phyloP scores from a whole-genome alignment of 768 basidiomycete genomes.

The Macrolepiota fuliginosa region DNA sequence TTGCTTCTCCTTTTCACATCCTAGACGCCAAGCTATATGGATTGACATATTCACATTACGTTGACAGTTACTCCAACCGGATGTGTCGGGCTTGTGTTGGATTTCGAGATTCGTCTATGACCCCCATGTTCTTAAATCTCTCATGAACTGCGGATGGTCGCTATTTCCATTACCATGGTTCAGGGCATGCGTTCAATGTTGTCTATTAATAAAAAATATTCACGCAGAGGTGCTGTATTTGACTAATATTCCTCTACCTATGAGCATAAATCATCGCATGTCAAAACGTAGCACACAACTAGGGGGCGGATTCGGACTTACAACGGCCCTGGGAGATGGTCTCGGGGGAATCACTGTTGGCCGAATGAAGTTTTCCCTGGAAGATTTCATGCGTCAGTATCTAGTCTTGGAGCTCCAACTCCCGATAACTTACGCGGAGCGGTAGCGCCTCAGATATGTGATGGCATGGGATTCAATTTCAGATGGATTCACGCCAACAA shows the following conservation, averaged over 20 bases:
- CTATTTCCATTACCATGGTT: background rate
- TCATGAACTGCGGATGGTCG: conserved; percentile 8
- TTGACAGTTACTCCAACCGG: background rate
- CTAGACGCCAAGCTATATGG: conserved; percentile 11
- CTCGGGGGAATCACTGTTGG: conserved; percentile 65
- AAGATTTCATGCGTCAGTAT: conserved; percentile 12
- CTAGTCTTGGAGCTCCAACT: conserved; percentile 5
- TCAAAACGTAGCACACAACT: conserved; percentile 7
- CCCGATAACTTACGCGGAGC: conserved; percentile 69
- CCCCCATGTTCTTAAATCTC: background rate
- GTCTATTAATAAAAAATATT: conserved; percentile 14
- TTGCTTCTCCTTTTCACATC: conserved; percentile 1
- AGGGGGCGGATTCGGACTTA: conserved; percentile 23
- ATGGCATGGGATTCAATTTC: conserved; percentile 87
- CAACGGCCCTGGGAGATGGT: conserved; percentile 26
- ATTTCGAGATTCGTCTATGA: background rate
- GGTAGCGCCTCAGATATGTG: conserved; percentile 85
- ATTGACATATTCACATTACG: conserved; percentile 5
- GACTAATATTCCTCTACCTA: conserved; percentile 28
- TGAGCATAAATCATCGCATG: conserved; percentile 1
- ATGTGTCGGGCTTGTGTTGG: background rate
- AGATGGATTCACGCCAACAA: conserved; percentile 75
- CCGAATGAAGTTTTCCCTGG: conserved; percentile 64
- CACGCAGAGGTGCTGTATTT: conserved; percentile 4
- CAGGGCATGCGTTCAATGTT: conserved; percentile 1